Base-by-base conservation (phyloP, 2,329 filamentous ascomycete species). In the Fusarium praegraminearum region DNA sequence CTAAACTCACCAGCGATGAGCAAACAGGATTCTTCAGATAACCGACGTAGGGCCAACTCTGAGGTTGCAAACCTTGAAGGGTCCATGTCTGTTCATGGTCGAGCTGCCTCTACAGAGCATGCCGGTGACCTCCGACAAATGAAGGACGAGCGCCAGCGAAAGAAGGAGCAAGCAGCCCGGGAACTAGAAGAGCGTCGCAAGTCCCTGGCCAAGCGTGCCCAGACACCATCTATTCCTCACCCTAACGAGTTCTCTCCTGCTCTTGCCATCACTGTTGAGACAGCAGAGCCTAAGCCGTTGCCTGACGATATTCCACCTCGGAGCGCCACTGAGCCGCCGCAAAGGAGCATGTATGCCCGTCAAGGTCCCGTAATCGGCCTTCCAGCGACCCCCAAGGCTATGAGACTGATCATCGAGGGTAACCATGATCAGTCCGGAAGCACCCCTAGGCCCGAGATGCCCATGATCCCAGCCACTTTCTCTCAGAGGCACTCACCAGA, bases 301-400 rank as follows among this genome's bases (percentile, higher is more conserved):
- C 72, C 77, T 15, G 82, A 79, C 44, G 82, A 86, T 26, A 70
- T 87, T 12, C 84, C 85, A 3, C 82, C 83, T 28, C 86, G 91
- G 56, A 90, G 89, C 73, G 92, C 91, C 10, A 90, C 88, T 3
- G 90, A 91, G 64, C 87, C 89, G 3, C 84, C 83, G 3, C 80
- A 79, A 62, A 84, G 80, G 65, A 84, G 82, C 76, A 86, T 87
- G 77, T 85, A 84, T 65, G 82, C 83, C 35, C 71, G 77, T 18
- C 80, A 76, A 4, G 85, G 84, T 2, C 83, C 86, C 2, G 85
- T 87, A 8, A 86, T 95, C 53, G 94, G 94, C 1, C 86, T 97
- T n/a, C 94, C 95, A 16, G 93, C 94, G 3, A 98, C 94, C 1
- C 94, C 95, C 32, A 90, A 93, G 81, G 94, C 94, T 2, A 97